Conservation (phyloP, 805 yeast genomes). For the Metschnikowia lochheadii region DNA sequence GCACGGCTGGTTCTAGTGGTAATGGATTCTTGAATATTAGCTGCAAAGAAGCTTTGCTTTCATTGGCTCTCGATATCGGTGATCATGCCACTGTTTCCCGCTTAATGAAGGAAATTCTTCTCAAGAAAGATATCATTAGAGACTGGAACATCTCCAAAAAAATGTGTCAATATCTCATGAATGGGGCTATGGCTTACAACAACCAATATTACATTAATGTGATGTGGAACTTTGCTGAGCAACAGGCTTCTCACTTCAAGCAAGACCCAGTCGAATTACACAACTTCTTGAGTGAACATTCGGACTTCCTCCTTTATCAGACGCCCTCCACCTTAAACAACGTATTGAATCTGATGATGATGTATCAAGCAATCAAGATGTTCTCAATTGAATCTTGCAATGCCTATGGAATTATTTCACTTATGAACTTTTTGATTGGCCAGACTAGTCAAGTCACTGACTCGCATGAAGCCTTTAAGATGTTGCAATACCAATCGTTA, state of each 20-base stretch:
- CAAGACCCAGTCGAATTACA: constrained; percentile 21
- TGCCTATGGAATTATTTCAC: constrained; percentile 25
- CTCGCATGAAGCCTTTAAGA: constrained; percentile 15
- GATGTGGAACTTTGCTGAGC: constrained; percentile 32
- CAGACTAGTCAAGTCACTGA: neutral
- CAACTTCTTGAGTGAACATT: constrained; percentile 29
- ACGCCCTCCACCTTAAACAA: constrained; percentile 6
- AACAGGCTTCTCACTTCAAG: constrained; percentile 26
- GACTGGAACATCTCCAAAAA: constrained; percentile 29
- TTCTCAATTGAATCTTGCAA: constrained; percentile 29
- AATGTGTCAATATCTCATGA: constrained; percentile 26
- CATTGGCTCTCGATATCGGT: constrained; percentile 29
- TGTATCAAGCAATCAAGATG: constrained; percentile 23
- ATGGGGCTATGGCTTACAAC: constrained; percentile 20
- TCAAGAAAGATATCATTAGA: constrained; percentile 27
- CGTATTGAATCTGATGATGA: constrained; percentile 27
- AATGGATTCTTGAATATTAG: neutral
- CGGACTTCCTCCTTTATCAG: constrained; percentile 19
- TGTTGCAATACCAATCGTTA: constrained; percentile 27
- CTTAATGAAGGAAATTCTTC: constrained; percentile 32
- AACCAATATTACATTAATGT: constrained; percentile 29
- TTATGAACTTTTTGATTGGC: constrained; percentile 3
- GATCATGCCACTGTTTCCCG: constrained; percentile 34
- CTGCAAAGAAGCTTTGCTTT: constrained; percentile 29
- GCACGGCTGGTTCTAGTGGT: neutral